Conservation (phyloP, 2,329 filamentous ascomycete genomes). For the Plectosphaerella sp. region DNA sequence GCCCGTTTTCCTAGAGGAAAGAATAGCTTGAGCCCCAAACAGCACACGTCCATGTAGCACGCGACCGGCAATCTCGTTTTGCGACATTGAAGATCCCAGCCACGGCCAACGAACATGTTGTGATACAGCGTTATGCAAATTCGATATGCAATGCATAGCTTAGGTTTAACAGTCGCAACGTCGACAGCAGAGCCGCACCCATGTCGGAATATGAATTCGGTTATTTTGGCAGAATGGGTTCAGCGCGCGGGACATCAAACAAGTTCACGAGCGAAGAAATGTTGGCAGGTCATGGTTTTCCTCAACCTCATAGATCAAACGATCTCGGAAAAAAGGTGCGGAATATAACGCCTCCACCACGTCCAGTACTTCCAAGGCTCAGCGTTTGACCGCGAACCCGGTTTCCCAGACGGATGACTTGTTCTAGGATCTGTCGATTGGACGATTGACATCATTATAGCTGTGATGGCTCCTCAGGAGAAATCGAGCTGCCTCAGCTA, state of each 20-base stretch:
- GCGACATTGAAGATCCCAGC: too few relatives aligned
- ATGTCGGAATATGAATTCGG: too few relatives aligned
- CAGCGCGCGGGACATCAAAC: neutral
- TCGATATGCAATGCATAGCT: too few relatives aligned
- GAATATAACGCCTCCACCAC: constrained; percentile 74
- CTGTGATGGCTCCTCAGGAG: constrained; percentile 69
- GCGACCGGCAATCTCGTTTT: too few relatives aligned
- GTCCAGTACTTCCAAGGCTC: constrained; percentile 54
- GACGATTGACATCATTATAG: constrained; percentile 76
- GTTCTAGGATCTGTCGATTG: constrained; percentile 94
- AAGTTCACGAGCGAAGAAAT: constrained; percentile 31
- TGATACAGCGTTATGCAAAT: too few relatives aligned
- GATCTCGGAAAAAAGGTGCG: constrained; percentile 84
- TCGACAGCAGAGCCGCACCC: too few relatives aligned
- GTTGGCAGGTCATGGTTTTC: constrained; percentile 81
- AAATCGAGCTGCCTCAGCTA: constrained; percentile 81
- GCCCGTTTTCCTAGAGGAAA: too few relatives aligned
- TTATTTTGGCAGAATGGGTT: too few relatives aligned
- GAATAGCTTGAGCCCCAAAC: too few relatives aligned
- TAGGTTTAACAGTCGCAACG: too few relatives aligned
- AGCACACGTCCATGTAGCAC: too few relatives aligned
- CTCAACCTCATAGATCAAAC: constrained; percentile 83
- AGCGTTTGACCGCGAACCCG: constrained; percentile 64
- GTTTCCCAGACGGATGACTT: constrained; percentile 55
- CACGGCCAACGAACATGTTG: too few relatives aligned